phyloP scores from a whole-genome alignment of 2,329 filamentous ascomycete species.

The Epichloe gansuensis region DNA sequence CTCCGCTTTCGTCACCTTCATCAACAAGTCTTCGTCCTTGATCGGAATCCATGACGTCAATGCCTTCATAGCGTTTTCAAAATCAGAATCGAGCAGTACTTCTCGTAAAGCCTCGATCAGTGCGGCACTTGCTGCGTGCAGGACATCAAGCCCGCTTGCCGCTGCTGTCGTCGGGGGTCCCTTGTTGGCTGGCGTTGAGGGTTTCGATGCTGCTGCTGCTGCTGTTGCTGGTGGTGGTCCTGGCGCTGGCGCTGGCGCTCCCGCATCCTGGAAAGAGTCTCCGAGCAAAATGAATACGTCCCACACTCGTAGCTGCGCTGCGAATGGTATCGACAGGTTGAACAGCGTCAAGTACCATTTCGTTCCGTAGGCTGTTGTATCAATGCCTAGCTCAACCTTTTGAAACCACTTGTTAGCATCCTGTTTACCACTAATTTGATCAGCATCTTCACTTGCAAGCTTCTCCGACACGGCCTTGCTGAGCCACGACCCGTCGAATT shows the following conservation, averaged over 20 bases:
- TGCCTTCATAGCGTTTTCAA: conserved; percentile 96
- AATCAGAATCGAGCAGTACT: conserved; percentile 82
- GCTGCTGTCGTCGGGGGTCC: conserved; percentile 4
- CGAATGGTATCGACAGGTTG: conserved; percentile 91
- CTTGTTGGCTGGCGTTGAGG: conserved; percentile 5
- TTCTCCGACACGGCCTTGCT: conserved; percentile 67
- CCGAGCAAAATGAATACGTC: conserved; percentile 95
- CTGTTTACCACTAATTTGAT: no score
- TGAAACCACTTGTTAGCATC: not conserved
- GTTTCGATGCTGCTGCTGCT: not conserved
- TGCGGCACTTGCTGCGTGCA: conserved; percentile 82
- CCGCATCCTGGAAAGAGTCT: conserved; percentile 7
- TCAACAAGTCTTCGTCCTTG: conserved; percentile 84
- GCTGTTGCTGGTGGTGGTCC: not conserved
- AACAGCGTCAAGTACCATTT: conserved; percentile 96
- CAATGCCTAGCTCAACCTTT: conserved; percentile 64
- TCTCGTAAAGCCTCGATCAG: conserved; percentile 83
- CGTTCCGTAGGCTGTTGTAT: conserved; percentile 86
- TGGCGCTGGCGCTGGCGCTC: not conserved
- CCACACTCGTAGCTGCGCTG: conserved; percentile 90
- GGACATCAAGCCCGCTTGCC: conserved; percentile 56
- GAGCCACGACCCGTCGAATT: conserved; percentile 80
- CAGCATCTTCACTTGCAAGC: conserved; percentile 44
- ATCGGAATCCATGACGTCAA: conserved; percentile 89
- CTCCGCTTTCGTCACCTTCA: conserved; percentile 79